Evolutionary conservation across 805 yeast genomes (phyloP).

Genomic region (Hanseniaspora jakobsenii): DNA sequence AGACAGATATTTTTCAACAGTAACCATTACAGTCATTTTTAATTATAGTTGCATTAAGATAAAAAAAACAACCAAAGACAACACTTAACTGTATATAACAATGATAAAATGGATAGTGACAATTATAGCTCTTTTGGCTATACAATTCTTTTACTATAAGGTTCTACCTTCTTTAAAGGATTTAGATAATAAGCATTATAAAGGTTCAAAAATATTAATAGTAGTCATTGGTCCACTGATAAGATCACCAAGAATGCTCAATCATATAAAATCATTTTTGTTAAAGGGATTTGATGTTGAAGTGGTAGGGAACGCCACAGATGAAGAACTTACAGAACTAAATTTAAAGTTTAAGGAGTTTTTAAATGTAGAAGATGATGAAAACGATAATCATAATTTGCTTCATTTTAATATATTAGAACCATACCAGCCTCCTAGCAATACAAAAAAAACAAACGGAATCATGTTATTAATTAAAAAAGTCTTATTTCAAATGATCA

Average conservation of each 20-base stretch:
- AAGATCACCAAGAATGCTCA: conserved; percentile 87
- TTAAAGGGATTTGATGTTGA: conserved; percentile 59
- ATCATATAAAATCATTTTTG: conserved; percentile 76
- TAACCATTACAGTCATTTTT: too few species aligned
- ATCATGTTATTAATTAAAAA: conserved; percentile 29
- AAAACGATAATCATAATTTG: background rate
- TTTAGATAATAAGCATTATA: conserved; percentile 24
- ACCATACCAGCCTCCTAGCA: background rate
- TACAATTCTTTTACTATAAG: conserved; percentile 29
- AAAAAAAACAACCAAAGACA: too few species aligned
- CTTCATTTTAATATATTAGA: background rate
- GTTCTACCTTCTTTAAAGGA: conserved; percentile 30
- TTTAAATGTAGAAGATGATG: background rate
- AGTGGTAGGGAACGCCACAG: conserved; percentile 64
- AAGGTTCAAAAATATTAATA: conserved; percentile 46
- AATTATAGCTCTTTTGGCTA: conserved; percentile 35
- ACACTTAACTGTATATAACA: background rate
- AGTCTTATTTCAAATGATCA: conserved; percentile 42
- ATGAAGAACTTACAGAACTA: conserved; percentile 34
- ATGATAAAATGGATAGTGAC: conserved; percentile 13
- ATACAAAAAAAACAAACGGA: background rate
- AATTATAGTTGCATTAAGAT: too few species aligned
- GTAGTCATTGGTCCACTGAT: conserved; percentile 88
- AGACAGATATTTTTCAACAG: too few species aligned
- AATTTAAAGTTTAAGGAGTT: background rate